A percentile compares a stretch with the other conserved stretches of the same genome.
These are phyloP conservation scores for Mycena kentingensis DNA, from an alignment of 768 basidiomycete genomes.

Conservation along the genomic window DNA sequence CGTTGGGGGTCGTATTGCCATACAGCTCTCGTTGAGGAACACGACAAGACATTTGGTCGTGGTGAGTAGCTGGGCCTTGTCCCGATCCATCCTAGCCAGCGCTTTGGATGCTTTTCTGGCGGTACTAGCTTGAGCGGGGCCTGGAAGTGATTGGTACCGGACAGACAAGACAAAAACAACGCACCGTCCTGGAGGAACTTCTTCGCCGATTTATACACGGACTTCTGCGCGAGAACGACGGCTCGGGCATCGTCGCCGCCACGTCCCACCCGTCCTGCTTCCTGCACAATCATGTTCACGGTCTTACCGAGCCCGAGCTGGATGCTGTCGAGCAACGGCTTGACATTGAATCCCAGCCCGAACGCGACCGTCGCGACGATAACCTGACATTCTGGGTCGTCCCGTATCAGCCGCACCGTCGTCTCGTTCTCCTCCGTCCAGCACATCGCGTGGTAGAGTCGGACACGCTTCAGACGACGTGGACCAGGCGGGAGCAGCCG, in stretches of 20 bases:
- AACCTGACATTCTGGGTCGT: constrained; percentile 10
- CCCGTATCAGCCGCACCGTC: constrained; percentile 8
- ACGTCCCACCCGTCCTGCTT: constrained; percentile 13
- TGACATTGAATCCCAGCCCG: constrained; percentile 17
- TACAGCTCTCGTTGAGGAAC: constrained; percentile 9
- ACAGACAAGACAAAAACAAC: background rate
- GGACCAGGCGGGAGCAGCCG: constrained; percentile 4
- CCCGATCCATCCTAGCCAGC: constrained; percentile 8
- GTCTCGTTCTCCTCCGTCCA: constrained; percentile 12
- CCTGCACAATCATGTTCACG: constrained; percentile 9
- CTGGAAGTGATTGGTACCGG: background rate
- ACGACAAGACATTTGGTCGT: background rate
- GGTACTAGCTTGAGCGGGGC: background rate
- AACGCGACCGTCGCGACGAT: constrained; percentile 19
- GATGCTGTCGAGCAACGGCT: constrained; percentile 5
- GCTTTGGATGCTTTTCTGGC: constrained; percentile 1
- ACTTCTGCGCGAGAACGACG: constrained; percentile 6
- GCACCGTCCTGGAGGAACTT: constrained; percentile 3
- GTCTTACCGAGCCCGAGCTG: constrained; percentile 8
- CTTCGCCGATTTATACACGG: background rate
- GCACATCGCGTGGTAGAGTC: constrained; percentile 16
- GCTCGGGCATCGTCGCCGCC: constrained; percentile 2
- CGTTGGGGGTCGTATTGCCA: background rate
- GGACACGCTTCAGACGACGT: constrained; percentile 1
- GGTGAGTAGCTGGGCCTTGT: constrained; percentile 7